phyloP scores from a whole-genome alignment of 768 basidiomycete species.

The Leccinum aurantiacum region DNA sequence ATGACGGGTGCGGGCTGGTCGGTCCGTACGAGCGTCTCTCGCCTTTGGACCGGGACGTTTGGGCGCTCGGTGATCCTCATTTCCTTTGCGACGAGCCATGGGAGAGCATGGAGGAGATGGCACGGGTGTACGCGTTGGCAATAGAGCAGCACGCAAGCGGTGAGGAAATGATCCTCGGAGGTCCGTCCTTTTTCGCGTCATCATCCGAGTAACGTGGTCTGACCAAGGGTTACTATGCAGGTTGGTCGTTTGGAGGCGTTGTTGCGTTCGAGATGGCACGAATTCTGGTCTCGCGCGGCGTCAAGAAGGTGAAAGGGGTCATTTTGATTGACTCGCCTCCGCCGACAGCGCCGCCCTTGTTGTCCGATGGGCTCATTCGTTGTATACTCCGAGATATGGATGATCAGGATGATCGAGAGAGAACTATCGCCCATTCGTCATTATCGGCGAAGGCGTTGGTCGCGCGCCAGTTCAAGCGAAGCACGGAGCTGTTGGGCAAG shows the following conservation, averaged over 20 bases:
- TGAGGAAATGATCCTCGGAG: conserved; percentile 52
- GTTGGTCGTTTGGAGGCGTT: conserved; percentile 81
- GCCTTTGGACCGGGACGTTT: conserved; percentile 51
- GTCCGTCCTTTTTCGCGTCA: conserved; percentile 35
- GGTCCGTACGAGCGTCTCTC: conserved; percentile 49
- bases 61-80: conserved; percentile 59
- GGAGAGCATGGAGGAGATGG: conserved; percentile 53
- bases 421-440: conserved; percentile 25
- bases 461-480: conserved; percentile 50
- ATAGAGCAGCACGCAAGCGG: conserved; percentile 38
- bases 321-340: conserved; percentile 67
- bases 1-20: conserved; percentile 70
- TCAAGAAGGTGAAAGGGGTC: conserved; percentile 50
- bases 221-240: conserved; percentile 31
- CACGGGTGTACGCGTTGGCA: conserved; percentile 44
- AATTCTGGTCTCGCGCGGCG: conserved; percentile 41
- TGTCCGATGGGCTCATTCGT: conserved; percentile 55
- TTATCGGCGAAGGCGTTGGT: conserved; percentile 35
- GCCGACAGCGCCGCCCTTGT: conserved; percentile 50
- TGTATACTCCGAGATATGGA: conserved; percentile 38
- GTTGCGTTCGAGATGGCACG: conserved; percentile 65
- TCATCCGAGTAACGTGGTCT: background rate
- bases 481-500: conserved; percentile 43
- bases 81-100: conserved; percentile 47
- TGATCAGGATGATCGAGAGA: conserved; percentile 4